phyloP scores from a whole-genome alignment of 2,329 filamentous ascomycete genomes.

The Calonectria crousiana region DNA sequence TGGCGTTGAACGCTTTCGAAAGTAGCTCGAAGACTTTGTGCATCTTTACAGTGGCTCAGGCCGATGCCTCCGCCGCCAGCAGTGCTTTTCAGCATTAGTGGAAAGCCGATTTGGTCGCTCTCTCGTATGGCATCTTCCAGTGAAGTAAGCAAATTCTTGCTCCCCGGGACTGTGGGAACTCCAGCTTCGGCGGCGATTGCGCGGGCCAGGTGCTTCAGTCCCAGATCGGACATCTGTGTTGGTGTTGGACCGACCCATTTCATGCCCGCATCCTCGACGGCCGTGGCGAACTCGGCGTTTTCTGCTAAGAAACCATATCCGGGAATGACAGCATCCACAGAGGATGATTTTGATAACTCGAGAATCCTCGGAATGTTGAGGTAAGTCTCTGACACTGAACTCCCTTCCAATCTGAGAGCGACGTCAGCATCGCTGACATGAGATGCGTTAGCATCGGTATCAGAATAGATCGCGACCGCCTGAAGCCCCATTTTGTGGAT shows the following conservation, averaged over 20 bases:
- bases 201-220: slow-evolving; percentile 54
- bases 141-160: slow-evolving; percentile 40
- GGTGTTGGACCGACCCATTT: slow-evolving; percentile 71
- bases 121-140: slow-evolving; percentile 45
- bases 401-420: slow-evolving; percentile 72
- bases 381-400: slow-evolving; percentile 62
- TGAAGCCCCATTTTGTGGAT: slow-evolving; percentile 75
- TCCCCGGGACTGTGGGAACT: slow-evolving; percentile 53
- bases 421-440: slow-evolving; percentile 77
- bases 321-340: slow-evolving; percentile 71
- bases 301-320: slow-evolving; percentile 77
- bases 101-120: slow-evolving; percentile 49
- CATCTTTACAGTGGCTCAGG: slow-evolving; percentile 52
- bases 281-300: slow-evolving; percentile 70
- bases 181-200: slow-evolving; percentile 46
- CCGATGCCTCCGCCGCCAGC: slow-evolving; percentile 62
- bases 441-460: slow-evolving; percentile 70
- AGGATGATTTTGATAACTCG: slow-evolving; percentile 60
- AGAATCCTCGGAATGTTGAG: slow-evolving; percentile 74
- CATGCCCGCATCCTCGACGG: slow-evolving; percentile 65
- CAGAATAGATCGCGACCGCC: slow-evolving; percentile 79
- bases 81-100: slow-evolving; percentile 62
- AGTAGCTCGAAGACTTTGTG: slow-evolving; percentile 44
- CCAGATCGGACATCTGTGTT: slow-evolving; percentile 53
- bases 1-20: slow-evolving; percentile 54